These are phyloP conservation scores for Tricholoma saponaceum DNA, from an alignment of 768 basidiomycete species.

Conservation along the genomic window DNA sequence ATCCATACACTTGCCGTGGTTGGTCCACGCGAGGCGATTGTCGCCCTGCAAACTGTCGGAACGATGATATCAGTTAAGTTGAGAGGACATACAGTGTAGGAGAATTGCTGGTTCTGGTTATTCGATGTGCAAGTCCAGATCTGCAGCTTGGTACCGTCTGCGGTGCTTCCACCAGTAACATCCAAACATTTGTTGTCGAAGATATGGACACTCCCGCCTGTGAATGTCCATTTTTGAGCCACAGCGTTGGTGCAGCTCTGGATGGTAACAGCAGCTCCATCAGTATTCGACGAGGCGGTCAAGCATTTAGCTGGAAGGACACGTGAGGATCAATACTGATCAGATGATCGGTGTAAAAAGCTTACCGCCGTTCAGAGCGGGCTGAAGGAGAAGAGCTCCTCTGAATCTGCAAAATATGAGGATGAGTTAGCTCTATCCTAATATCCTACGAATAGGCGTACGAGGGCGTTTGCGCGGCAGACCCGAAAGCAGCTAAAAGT, in stretches of 20 bases:
- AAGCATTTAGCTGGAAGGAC: constrained; percentile 40
- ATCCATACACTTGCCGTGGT: constrained; percentile 48
- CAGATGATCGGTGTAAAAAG: neutral
- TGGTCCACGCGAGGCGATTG: constrained; percentile 43
- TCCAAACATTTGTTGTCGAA: constrained; percentile 49
- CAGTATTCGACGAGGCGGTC: constrained; percentile 44
- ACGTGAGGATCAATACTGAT: neutral
- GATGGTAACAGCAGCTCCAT: constrained; percentile 46
- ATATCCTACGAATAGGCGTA: neutral
- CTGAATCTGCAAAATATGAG: constrained; percentile 28
- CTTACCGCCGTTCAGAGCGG: constrained; percentile 38
- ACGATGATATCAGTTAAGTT: neutral
- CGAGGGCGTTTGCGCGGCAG: constrained; percentile 23
- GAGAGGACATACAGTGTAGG: constrained; percentile 33
- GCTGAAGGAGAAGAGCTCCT: constrained; percentile 41
- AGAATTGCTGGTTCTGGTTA: constrained; percentile 43
- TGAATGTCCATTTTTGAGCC: constrained; percentile 49
- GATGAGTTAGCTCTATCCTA: neutral
- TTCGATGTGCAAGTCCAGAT: constrained; percentile 44
- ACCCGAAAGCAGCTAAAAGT: constrained; percentile 12
- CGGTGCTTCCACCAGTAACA: constrained; percentile 35
- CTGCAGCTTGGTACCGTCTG: constrained; percentile 45
- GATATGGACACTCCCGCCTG: constrained; percentile 35
- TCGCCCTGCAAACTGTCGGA: constrained; percentile 16
- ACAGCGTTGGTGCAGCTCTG: constrained; percentile 40